Evolutionary conservation across 345 rosid species (phyloP), one percentile per base, ranked within the genome.

Genomic region (Citrus australasica): DNA sequence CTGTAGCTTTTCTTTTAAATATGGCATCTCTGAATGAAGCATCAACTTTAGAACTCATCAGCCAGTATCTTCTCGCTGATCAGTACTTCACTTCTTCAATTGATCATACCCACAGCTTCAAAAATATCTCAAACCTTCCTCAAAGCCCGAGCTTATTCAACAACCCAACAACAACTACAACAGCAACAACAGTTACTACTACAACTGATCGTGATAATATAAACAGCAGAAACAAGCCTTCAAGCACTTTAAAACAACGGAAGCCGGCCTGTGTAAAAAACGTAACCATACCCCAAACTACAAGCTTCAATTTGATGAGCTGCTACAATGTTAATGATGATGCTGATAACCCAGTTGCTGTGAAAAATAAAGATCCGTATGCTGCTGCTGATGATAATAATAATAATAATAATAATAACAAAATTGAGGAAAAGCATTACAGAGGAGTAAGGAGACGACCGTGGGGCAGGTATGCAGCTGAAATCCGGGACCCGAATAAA

Each of bases 401-500:
- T 46, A 42, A 11, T 46, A 42, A 40, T 9, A 42, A 46, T 46
- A 46, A 46, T 3, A 46, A 42, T 3, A 42, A 46, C 0, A 46
- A 46, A 3, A 46, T 1, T 46, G 14, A 46, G 51, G 84, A 85
- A 56, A 89, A 73, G 83, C 96, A 89, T 82, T 93, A 93, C 83
- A 86, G 98, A 70, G 99, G 99, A 2, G 99, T 93, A 0, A 79
- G 99, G 71, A 83, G 97, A 27, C 79, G 99, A 55, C 99, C 97
- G 2, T 95, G 99, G 98, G 98, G 98, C 1, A 95, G 91, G 69
- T 95, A 81, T 75, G 98, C 98, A 2, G 97, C 98, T 25, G 99
- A 93, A 87, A 93, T 95, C 21, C 90, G 99, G 3, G 98, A 95
- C 79, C 99, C 99, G 4, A 92, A 90, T 76, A 80, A 79, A 46